Evolutionary conservation across 2,329 filamentous ascomycete species (phyloP), one percentile per base, ranked within the genome.

Genomic region (Trichocomaceae sp.): DNA sequence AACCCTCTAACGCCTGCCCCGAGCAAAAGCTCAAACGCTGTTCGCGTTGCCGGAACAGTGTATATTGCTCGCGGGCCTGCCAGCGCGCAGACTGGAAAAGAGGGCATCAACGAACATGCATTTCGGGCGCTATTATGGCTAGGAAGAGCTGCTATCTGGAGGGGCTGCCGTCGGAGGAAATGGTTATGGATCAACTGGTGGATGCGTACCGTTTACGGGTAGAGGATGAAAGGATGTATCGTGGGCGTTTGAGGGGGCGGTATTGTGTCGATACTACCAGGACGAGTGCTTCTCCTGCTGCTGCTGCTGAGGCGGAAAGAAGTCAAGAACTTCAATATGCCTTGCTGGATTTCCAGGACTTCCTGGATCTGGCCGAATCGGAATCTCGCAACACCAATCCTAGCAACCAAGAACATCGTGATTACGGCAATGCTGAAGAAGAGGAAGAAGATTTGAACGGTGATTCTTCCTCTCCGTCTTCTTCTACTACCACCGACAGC

Each of bases 21-120:
- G 47, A 51, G 29, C 57, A 57, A 22, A 55, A 45, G 17, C 52
- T 61, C 5, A 60, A 61, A 58, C 58, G 65, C 46, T 80, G 78
- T 62, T 71, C 73, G 15, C 77, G 75, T 59, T 80, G 78, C 69
- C 68, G 67, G 17, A 58, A 58, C 0, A 70, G 70, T 0, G 65
- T 61, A 23, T 81, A 81, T 64, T 82, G 79, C 69, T 77, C 75
- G 42, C 69, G 70, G 31, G 71, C 74, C 42, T 66, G 64, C 50
- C 64, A 66, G 52, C 64, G 63, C 49, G 58, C 56, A 23, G 57
- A 66, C 42, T 66, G 64, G 64, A 59, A 57, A 31, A 55, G 41
- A 12, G 60, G 58, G 22, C 64, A 66, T 54, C 64, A 62, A 35
- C 47, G 51, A 13, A 59, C 60, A 35, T 66, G 64, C 55, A 60